These are phyloP conservation scores for Manihot esculenta DNA, from an alignment of 441 rosid genomes.

Conservation along the genomic window DNA sequence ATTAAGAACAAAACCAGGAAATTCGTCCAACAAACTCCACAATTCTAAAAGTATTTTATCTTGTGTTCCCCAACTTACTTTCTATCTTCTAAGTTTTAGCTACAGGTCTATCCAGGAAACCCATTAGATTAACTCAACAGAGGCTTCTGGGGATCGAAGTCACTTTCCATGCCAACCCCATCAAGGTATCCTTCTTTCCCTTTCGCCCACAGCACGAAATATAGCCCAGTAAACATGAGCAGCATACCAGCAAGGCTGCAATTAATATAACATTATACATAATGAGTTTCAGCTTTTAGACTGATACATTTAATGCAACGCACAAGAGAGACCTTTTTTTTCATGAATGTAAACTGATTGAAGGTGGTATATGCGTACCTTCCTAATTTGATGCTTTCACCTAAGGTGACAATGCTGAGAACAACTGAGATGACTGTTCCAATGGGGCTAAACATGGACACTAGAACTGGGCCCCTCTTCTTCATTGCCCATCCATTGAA, in stretches of 20 bases:
- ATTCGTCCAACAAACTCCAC: not conserved
- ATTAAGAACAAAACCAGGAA: not conserved
- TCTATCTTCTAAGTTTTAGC: not conserved
- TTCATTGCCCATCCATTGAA: conserved; percentile 97
- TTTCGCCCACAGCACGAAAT: conserved; percentile 88
- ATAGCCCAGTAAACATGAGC: conserved; percentile 74
- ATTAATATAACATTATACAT: not conserved
- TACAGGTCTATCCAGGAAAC: not conserved
- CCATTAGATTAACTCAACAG: conserved; percentile 47
- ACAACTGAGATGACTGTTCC: conserved; percentile 66
- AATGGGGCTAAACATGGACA: conserved; percentile 87
- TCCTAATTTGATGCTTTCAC: conserved; percentile 59
- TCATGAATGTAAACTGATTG: too few relatives aligned
- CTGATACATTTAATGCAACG: too few relatives aligned
- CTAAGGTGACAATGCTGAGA: conserved; percentile 57
- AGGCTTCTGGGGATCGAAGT: conserved; percentile 59
- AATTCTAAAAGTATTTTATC: not conserved
- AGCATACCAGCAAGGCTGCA: conserved; percentile 81
- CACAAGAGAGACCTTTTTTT: too few relatives aligned
- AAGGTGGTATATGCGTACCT: conserved; percentile 39
- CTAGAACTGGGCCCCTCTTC: conserved; percentile 89
- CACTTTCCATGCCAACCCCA: conserved; percentile 37
- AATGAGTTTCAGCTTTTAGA: too few relatives aligned
- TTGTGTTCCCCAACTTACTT: not conserved
- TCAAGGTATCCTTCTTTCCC: conserved; percentile 61